These are phyloP conservation scores for Xylariaceae sp. DNA, from an alignment of 2,329 filamentous ascomycete genomes.

Conservation along the genomic window DNA sequence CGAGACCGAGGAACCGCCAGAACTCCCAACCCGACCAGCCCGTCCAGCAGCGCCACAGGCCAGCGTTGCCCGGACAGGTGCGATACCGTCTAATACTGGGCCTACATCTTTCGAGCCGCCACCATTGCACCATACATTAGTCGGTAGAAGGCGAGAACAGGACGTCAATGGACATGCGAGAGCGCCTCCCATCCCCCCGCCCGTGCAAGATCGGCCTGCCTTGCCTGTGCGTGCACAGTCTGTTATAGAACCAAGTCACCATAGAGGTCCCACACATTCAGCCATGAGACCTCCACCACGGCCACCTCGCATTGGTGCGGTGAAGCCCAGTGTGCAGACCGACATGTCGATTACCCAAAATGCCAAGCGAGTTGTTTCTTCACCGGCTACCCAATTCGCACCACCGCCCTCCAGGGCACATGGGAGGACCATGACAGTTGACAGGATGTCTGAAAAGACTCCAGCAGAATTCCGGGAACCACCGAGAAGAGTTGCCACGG, in stretches of 20 bases:
- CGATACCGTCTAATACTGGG: too few relatives aligned
- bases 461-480: slow-evolving; percentile 31
- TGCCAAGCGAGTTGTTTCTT: slow-evolving; percentile 37
- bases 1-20: slow-evolving; percentile 43
- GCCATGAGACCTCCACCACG: slow-evolving; percentile 35
- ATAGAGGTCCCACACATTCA: slow-evolving; percentile 19
- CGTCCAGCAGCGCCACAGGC: slow-evolving; percentile 32
- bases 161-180: slow-evolving; percentile 33
- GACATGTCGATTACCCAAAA: slow-evolving; percentile 17
- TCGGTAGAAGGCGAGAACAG: slow-evolving; percentile 34
- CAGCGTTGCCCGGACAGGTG: slow-evolving; percentile 20
- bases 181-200: slow-evolving; percentile 31
- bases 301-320: slow-evolving; percentile 30
- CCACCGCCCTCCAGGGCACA: slow-evolving; percentile 36
- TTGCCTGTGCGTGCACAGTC: slow-evolving; percentile 42
- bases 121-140: slow-evolving; percentile 42
- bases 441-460: slow-evolving; percentile 31
- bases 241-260: slow-evolving; percentile 24
- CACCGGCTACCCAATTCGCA: slow-evolving; percentile 34
- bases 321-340: slow-evolving; percentile 11
- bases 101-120: slow-evolving; percentile 41
- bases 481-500: slow-evolving; percentile 15
- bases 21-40: slow-evolving; percentile 40
- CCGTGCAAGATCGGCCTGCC: slow-evolving; percentile 38
- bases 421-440: slow-evolving; percentile 43